Evolutionary conservation across 1,284 basidiomycete genomes (phyloP), one percentile per base, ranked within the genome.

Genomic region (Mycena citricolor): DNA sequence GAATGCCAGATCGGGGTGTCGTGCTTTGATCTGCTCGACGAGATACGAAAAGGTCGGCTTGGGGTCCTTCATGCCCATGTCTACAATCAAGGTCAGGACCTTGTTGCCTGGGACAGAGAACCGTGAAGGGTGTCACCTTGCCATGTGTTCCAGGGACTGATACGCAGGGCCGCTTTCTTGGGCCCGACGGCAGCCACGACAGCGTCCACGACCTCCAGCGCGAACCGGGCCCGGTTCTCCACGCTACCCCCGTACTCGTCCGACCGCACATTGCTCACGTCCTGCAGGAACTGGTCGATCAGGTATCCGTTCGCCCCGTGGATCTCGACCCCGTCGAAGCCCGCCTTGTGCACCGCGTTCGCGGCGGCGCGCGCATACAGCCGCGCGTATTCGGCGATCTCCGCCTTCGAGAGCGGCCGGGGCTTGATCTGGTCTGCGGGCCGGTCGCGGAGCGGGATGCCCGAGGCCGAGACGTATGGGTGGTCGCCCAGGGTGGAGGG

Each of bases 191-290:
- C 58, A 2, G 46, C 42, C 2, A 51, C 54, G 4, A 65, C 57
- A 4, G 56, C 59, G 8, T 69, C 65, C 16, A 73, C 58, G 12
- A 75, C 67, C 55, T 70, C 68, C 49, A 79, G 61, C 1, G 67
- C 55, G 46, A 83, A 82, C 10, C 74, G 62, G 2, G 64, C 55
- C 13, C 81, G 66, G 55, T 81, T 81, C 60, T 79, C 75, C 16
- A 78, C 25, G 47, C 2, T 68, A 2, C 79, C 81, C 5, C 81
- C 81, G 56, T 80, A 86, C 35, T 69, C 63, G 61, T 85, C 81
- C 11, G 72, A 76, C 20, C 80, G 73, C 24, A 70, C 65, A 65
- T 83, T 83, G 34, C 67, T 55, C 1, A 57, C 54, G 37, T 63
- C 58, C 26, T 69, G 63, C 33, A 70, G 32, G 58, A 72, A 74